Evolutionary conservation across 2,329 filamentous ascomycete species (phyloP), one percentile per base, ranked within the genome.

Genomic region (Ophiostoma triangulosporum): DNA sequence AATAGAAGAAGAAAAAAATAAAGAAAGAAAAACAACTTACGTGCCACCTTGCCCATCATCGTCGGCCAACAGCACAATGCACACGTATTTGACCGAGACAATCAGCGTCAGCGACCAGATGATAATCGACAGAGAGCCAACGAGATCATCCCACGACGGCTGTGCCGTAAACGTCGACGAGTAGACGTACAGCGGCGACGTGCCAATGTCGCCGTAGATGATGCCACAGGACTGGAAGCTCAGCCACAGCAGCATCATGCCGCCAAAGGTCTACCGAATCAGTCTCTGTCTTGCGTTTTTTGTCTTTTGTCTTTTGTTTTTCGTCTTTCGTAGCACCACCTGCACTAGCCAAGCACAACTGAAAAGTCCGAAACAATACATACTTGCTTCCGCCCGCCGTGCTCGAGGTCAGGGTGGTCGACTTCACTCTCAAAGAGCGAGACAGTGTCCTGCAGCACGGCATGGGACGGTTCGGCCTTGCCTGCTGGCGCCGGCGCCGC

Each of bases 141-240:
- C 69, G 3, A 86, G 69, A 59, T 84, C 77, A 22, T 77, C 70
- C 59, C 75, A 74, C 6, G 67, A 70, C 0, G 81, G 81, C 15
- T 73, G 66, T 3, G 68, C 66, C 26, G 72, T 69, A 61, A 86
- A 86, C 0, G 80, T 84, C n/a, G 78, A 81, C 17, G 81, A 84
- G 64, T 70, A 86, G 17, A 86, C 82, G 60, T 86, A 86, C 17
- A 86, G 75, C n/a, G 81, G 81, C 15, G 58, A 67, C 57, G 72
- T 75, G 54, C 81, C 81, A 61, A 85, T 83, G 60, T 85, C 81
- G 24, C 82, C 82, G 57, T 86, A 85, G 52, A 85, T 84, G 51
- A 83, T 78, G 52, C 82, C 81, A 32, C 75, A 75, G 6, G 75
- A 79, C 65, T 84, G 80, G 62, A 83, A 84, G 24, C 80, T 75